Evolutionary conservation across 2,329 filamentous ascomycete species (phyloP), one percentile per base, ranked within the genome.

Genomic region (Raffaelea deltoideospora): DNA sequence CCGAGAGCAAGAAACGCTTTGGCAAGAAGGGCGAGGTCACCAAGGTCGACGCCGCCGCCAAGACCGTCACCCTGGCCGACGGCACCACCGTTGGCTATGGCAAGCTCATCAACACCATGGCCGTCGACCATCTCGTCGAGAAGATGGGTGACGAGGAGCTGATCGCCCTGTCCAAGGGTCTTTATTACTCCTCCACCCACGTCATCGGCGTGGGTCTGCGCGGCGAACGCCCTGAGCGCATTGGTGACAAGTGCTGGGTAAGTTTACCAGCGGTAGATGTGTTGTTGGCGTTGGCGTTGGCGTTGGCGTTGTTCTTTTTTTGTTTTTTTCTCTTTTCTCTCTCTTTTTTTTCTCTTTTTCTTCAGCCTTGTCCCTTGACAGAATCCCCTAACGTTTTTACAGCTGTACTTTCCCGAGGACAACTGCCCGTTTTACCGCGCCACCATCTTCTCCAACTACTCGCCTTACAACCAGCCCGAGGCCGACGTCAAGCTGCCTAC

Each of bases 361-460:
- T 22, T n/a, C n/a, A n/a, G n/a, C n/a, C n/a, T n/a, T n/a, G n/a
- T n/a, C n/a, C n/a, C n/a, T n/a, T n/a, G n/a, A n/a, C n/a, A n/a
- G n/a, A n/a, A 8, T n/a, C 5, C 3, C 11, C 30, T 35, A 33
- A 38, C 22, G n/a, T 1, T 13, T n/a, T 3, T 21, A 13, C 39
- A 79, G 78, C 70, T 98, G 47, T 98, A 98, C 75, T 98, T 96
- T 76, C 90, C 90, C 44, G 90, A 98, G 62, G 81, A 94, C 60
- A 80, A 98, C 72, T 95, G 86, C 69, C 86, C 86, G 57, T 98
- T 98, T 72, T 98, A 98, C 72, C 84, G 90, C 50, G 90, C 90
- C 54, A 98, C 90, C 55, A 96, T 98, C 66, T 98, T 98, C 76
- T 96, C 88, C 63, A 98, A 98, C 75, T 98, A 98, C 73, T 96